These are phyloP conservation scores for Esteya vermicola DNA, from an alignment of 2,329 filamentous ascomycete genomes.

Conservation along the genomic window DNA sequence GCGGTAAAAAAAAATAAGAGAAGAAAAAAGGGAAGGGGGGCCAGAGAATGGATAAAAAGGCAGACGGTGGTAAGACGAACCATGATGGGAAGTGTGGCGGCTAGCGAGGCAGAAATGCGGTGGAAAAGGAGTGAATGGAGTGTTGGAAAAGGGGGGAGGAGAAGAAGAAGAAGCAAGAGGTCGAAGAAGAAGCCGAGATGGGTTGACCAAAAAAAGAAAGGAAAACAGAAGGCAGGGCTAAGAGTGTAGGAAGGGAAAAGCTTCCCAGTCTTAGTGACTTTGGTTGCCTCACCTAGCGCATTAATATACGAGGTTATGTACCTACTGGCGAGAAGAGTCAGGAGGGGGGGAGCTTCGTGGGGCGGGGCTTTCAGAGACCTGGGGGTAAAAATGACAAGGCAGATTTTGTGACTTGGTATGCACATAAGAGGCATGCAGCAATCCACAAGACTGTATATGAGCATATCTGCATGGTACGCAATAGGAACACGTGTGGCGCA, in stretches of 20 bases:
- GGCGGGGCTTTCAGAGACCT: conserved; percentile 4
- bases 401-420: no score
- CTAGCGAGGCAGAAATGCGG: not conserved
- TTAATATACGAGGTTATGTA: not conserved
- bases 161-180: not conserved
- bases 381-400: no score
- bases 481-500: no score
- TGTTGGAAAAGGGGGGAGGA: not conserved
- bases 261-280: conserved; percentile 1
- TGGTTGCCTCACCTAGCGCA: conserved; percentile 2
- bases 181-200: not conserved
- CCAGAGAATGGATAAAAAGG: not conserved
- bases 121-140: not conserved
- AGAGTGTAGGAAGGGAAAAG: conserved; percentile 2
- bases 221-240: no score
- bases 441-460: no score
- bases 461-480: no score
- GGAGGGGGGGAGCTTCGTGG: not conserved
- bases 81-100: not conserved
- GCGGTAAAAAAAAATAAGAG: not conserved
- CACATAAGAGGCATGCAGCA: no score
- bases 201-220: not conserved
- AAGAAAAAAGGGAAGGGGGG: not conserved
- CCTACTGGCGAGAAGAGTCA: not conserved
- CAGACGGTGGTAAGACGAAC: not conserved